Conservation (phyloP, 139 green algal species). For the Chlamydomonas sp. region DNA sequence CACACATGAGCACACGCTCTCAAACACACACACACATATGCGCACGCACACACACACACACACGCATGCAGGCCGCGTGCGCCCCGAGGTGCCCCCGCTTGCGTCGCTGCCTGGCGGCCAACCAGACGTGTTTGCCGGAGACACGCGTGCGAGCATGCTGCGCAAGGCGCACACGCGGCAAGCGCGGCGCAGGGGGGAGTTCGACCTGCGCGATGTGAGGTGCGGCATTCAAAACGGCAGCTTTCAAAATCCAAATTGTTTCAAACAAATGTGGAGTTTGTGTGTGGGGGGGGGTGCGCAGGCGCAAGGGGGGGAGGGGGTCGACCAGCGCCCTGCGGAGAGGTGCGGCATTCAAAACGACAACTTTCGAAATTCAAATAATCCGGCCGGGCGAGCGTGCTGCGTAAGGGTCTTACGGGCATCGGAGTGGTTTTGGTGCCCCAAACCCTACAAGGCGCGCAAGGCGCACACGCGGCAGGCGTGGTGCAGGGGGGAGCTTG, state of each 20-base stretch:
- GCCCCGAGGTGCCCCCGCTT: not conserved
- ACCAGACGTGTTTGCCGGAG: not conserved
- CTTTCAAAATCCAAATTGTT: no score
- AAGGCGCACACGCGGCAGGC: constrained; percentile 2
- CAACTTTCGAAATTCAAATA: no score
- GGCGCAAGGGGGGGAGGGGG: not conserved
- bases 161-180: constrained; percentile 5
- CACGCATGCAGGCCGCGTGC: constrained; percentile 8
- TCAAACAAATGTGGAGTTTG: no score
- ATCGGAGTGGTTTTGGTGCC: no score
- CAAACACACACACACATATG: no score
- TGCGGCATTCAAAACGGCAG: no score
- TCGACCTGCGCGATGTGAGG: constrained; percentile 18
- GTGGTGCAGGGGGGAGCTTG: constrained; percentile 4
- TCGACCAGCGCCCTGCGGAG: constrained; percentile 16
- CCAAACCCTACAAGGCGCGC: no score
- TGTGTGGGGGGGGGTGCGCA: no score
- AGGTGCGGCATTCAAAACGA: no score
- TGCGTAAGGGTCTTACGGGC: no score
- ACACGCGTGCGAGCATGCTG: constrained; percentile 18
- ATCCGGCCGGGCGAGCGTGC: no score
- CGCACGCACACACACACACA: not conserved
- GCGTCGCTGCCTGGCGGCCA: not conserved
- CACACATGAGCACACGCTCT: no score
- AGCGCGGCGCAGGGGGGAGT: constrained; percentile 8